phyloP scores from a whole-genome alignment of 129 eudicot species.

The Flaveria sonorensis region DNA sequence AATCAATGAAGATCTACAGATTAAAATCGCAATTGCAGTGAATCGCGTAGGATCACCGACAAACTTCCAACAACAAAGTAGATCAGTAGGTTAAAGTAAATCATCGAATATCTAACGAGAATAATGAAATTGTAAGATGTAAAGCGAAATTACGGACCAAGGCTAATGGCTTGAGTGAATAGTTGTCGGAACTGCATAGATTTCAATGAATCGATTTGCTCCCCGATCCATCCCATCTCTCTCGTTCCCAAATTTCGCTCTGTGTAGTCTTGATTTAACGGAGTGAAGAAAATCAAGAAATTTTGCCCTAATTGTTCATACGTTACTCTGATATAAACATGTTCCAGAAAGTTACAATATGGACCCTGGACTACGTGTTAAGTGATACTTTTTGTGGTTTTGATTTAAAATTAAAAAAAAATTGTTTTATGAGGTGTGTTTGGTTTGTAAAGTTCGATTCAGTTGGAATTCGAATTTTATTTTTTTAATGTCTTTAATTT shows the following conservation, averaged over 20 bases:
- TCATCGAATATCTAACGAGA: background rate
- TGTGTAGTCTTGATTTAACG: conserved; percentile 21
- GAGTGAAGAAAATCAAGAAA: conserved; percentile 1
- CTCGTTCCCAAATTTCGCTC: conserved; percentile 12
- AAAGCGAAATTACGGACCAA: conserved; percentile 48
- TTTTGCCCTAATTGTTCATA: conserved; percentile 38
- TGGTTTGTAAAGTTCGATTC: too few species aligned
- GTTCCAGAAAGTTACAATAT: background rate
- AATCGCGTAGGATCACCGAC: background rate
- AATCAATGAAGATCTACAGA: conserved; percentile 12
- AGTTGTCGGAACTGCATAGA: conserved; percentile 73
- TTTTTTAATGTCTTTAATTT: too few species aligned
- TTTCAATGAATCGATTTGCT: conserved; percentile 70
- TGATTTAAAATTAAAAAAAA: background rate
- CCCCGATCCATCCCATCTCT: conserved; percentile 79
- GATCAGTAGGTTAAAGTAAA: background rate
- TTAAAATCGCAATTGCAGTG: background rate
- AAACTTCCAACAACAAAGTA: background rate
- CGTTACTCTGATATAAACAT: conserved; percentile 10
- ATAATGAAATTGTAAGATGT: background rate
- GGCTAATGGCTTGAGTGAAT: conserved; percentile 72
- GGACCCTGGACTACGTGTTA: conserved; percentile 14
- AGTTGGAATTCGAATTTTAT: too few species aligned
- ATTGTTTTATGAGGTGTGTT: too few species aligned
- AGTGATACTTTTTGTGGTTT: background rate